A percentile compares a stretch with the other conserved stretches of the same genome.
Conservation (phyloP, 2,329 filamentous ascomycete genomes). For the Fusarium zealandicum region DNA sequence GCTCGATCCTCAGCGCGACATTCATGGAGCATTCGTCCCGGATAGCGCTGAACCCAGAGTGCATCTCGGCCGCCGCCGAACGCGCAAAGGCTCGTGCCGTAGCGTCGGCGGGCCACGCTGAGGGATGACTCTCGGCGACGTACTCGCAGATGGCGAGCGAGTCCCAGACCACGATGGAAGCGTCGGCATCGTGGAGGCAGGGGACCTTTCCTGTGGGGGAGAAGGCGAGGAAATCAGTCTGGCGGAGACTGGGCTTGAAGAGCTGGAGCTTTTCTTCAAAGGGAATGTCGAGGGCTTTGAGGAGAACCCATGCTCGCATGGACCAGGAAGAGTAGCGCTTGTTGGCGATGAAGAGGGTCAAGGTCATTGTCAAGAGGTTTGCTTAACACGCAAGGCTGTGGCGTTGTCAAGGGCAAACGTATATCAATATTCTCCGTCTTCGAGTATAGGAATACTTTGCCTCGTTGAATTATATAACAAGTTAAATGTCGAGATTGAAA, state of each 20-base stretch:
- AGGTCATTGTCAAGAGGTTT: conserved; percentile 41
- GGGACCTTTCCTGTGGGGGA: conserved; percentile 54
- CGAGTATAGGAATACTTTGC: too few relatives aligned
- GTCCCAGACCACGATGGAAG: conserved; percentile 51
- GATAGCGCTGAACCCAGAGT: conserved; percentile 52
- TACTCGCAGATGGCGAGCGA: conserved; percentile 58
- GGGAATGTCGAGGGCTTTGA: conserved; percentile 53
- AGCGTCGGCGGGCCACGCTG: conserved; percentile 52
- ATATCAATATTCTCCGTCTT: too few relatives aligned
- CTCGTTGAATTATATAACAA: too few relatives aligned
- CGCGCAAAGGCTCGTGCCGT: conserved; percentile 53
- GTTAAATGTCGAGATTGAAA: too few relatives aligned
- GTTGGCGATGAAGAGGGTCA: conserved; percentile 52
- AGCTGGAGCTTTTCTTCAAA: conserved; percentile 51
- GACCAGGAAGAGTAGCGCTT: conserved; percentile 58
- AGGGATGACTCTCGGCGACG: conserved; percentile 52
- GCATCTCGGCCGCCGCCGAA: conserved; percentile 56
- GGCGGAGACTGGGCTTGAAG: conserved; percentile 44
- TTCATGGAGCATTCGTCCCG: conserved; percentile 54
- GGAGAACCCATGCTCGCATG: conserved; percentile 55
- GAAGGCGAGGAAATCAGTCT: conserved; percentile 47
- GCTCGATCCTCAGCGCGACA: conserved; percentile 48
- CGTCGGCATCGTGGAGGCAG: conserved; percentile 46
- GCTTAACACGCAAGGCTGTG: too few relatives aligned
- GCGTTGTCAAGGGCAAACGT: too few relatives aligned